Evolutionary conservation across 805 yeast genomes (phyloP), one percentile per base, ranked within the genome.

Genomic region (Monosporozyma unispora): DNA sequence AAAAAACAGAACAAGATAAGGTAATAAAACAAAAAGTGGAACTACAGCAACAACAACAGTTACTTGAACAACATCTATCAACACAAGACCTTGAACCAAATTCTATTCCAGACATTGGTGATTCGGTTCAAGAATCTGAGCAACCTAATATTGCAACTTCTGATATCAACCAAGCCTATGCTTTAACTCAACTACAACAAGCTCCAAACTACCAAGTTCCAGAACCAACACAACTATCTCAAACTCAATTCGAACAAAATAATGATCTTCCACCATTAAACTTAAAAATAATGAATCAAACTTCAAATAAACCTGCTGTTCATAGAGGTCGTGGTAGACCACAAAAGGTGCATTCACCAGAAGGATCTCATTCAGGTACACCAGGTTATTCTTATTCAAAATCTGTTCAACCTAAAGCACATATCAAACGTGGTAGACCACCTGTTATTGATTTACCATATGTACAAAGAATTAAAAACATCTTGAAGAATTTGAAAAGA

Each of bases 391-490:
- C 35, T 12, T 28, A 21, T 21, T 31, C 38, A 7, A 44, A 22
- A 29, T 29, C 46, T 9, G 39, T 52, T 40, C 58, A 60, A 49
- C 61, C 57, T 27, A 58, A 59, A 37, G 61, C 59, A 10, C 67
- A 63, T 47, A 55, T 65, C 50, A 62, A 61, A 51, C 66, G 69
- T 52, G 69, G 69, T 54, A 62, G 69, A 54, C 69, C 69, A 21
- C 69, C 69, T 16, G 60, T 64, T 2, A 63, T 65, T 41, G 69
- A 65, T 52, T 49, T 64, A 23, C 69, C 69, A 7, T 90, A 84
- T 66, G 97, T 93, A 68, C 88, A 88, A 61, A 76, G 97, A 54
- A 89, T 91, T 64, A 90, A 91, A 66, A 81, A 87, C 56, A 81
- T 93, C 37, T 70, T 93, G 73, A 80, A 95, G 62, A 81, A 80